These are phyloP conservation scores for Pleurotus djamor DNA, from an alignment of 768 basidiomycete species.

Conservation along the genomic window DNA sequence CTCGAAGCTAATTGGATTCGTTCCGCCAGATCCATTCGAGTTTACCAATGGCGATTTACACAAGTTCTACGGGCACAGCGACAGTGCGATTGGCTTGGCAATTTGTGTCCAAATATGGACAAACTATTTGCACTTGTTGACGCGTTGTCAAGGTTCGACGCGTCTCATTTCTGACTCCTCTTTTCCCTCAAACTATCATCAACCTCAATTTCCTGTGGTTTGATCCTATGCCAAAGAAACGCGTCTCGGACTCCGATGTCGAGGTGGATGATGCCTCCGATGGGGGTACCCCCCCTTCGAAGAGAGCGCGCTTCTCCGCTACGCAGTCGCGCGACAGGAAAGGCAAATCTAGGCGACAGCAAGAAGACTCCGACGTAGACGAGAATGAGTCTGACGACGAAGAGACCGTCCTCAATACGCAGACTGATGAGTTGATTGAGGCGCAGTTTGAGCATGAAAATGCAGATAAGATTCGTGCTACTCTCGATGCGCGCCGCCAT, in stretches of 20 bases:
- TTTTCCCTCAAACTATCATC: not conserved
- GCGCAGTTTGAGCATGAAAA: conserved; percentile 64
- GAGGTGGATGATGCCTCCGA: conserved; percentile 31
- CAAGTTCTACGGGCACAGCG: too few relatives aligned
- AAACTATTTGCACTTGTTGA: not conserved
- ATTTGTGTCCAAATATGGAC: not conserved
- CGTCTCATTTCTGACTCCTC: conserved; percentile 4
- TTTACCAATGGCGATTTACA: not conserved
- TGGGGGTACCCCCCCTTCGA: conserved; percentile 28
- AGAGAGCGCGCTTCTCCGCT: conserved; percentile 16
- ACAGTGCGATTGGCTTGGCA: not conserved
- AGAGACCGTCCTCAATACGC: conserved; percentile 23
- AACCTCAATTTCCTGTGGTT: not conserved
- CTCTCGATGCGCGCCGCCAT: conserved; percentile 46
- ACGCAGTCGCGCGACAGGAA: conserved; percentile 20
- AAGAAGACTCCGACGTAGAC: conserved; percentile 27
- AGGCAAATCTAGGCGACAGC: conserved; percentile 27
- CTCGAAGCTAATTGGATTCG: conserved; percentile 71
- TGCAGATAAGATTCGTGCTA: conserved; percentile 52
- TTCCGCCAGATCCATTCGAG: conserved; percentile 57
- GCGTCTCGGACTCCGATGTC: conserved; percentile 42
- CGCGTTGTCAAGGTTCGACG: not conserved
- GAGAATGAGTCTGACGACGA: conserved; percentile 24
- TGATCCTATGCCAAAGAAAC: conserved; percentile 54
- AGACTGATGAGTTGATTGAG: conserved; percentile 53